Conservation (phyloP, 2,329 filamentous ascomycete genomes). For the Sporothrix pallida region DNA sequence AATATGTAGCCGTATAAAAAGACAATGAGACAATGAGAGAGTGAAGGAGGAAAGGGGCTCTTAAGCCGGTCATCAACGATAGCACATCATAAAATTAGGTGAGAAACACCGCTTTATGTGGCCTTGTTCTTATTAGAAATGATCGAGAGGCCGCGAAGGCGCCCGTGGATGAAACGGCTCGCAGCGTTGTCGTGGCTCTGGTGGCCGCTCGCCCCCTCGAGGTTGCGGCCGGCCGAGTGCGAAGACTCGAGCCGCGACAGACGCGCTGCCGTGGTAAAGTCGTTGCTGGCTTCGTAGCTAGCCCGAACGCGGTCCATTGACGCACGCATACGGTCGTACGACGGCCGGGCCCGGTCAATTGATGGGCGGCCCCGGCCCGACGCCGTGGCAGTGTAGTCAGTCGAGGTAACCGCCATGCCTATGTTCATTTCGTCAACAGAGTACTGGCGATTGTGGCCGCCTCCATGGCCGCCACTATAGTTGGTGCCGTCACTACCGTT, state of each 20-base stretch:
- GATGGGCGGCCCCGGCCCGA: conserved; percentile 47
- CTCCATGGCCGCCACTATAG: conserved; percentile 52
- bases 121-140: conserved; percentile 42
- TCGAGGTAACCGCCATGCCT: conserved; percentile 58
- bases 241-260: conserved; percentile 82
- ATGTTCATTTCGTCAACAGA: conserved; percentile 64
- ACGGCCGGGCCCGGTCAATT: conserved; percentile 74
- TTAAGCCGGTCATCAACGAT: not conserved
- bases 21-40: not conserved
- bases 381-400: conserved; percentile 31
- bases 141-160: conserved; percentile 42
- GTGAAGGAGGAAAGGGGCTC: not conserved
- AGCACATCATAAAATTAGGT: not conserved
- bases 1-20: not conserved
- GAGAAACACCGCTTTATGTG: not conserved
- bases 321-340: conserved; percentile 83
- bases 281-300: conserved; percentile 85
- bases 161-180: conserved; percentile 38
- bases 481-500: conserved; percentile 95
- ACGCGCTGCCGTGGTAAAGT: conserved; percentile 89
- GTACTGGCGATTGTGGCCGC: conserved; percentile 34
- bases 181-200: conserved; percentile 26
- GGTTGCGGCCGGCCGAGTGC: conserved; percentile 51
- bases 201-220: not conserved
- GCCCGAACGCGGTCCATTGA: conserved; percentile 86